Conservation (phyloP, 2,329 filamentous ascomycete genomes). For the Penicillium corylophilum region DNA sequence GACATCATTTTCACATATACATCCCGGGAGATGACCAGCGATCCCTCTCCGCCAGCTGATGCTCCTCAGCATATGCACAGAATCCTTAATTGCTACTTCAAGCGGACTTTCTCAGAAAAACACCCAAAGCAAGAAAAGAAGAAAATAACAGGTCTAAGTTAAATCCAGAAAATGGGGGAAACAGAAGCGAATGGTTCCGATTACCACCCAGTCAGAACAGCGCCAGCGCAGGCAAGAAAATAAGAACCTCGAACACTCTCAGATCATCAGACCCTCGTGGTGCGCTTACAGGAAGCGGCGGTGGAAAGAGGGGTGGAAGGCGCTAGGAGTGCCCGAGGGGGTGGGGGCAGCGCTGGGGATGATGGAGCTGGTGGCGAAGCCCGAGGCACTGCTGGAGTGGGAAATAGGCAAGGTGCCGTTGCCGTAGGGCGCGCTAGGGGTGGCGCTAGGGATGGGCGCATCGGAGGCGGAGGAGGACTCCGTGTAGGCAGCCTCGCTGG, state of each 20-base stretch:
- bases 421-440: slow-evolving; percentile 18
- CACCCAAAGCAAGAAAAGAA: neutral
- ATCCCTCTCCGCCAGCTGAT: no score
- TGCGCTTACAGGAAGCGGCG: slow-evolving; percentile 24
- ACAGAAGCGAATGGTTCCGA: neutral
- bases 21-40: no score
- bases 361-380: slow-evolving; percentile 33
- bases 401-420: slow-evolving; percentile 19
- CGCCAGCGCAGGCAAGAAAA: neutral
- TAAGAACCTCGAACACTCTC: neutral
- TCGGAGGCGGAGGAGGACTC: slow-evolving; percentile 6
- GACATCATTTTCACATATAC: no score
- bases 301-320: slow-evolving; percentile 24
- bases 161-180: neutral
- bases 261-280: neutral
- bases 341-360: slow-evolving; percentile 4
- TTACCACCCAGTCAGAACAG: neutral
- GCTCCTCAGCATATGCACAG: no score
- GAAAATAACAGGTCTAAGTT: neutral
- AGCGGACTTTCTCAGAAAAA: neutral
- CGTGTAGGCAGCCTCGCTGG: slow-evolving; percentile 1
- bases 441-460: slow-evolving; percentile 11
- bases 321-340: slow-evolving; percentile 26
- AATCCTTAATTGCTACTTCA: no score
- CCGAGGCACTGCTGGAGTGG: slow-evolving; percentile 14